Evolutionary conservation across 129 eudicot species (phyloP), one percentile per base, ranked within the genome.

Genomic region (Ambrosia artemisiifolia): DNA sequence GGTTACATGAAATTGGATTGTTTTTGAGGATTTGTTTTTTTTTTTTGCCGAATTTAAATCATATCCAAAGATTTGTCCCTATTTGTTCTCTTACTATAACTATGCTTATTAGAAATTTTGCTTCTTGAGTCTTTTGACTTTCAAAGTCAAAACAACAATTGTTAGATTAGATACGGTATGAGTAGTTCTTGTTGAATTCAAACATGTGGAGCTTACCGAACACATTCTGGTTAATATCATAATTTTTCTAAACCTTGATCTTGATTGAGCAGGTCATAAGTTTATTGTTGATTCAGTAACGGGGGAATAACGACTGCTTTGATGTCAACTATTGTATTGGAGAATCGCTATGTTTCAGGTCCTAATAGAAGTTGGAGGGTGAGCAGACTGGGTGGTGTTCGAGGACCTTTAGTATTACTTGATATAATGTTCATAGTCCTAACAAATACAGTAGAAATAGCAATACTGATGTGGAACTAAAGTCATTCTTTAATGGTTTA

Each of bases 281-380:
- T 83, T 93, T 11, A 75, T 73, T 14, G 84, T 88, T 71, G 97
- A 92, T 75, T 88, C 97, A 24, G 91, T 92, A 57, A 88, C 91
- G 0, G 96, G 97, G 69, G 86, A 86, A 74, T 83, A 80, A 60
- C 93, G 95, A 14, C 78, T 92, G 36, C 91, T 92, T 70, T 92
- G 85, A 88, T 56, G 72, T 59, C 43, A 13, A 76, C 28, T 24
- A 24, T 24, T 24, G 28, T 48, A 34, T 57, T 48, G 28, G 1
- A 40, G 35, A 62, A 63, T 61, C 14, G 6, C 28, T 24, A 7
- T 7, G 57, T 16, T 51, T 51, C 28, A 1, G 10, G 11, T 6
- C 11, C 2, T 24, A 24, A 24, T 24, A 24, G 1, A 24, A 24
- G 28, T 24, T 24, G 28, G 28, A 24, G 28, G 28, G 28, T 24